Percentiles rank a stretch among this genome's conserved stretches.
Evolutionary conservation across 2,329 filamentous ascomycete genomes (phyloP).

Genomic region (Aspergillus luchuensis): DNA sequence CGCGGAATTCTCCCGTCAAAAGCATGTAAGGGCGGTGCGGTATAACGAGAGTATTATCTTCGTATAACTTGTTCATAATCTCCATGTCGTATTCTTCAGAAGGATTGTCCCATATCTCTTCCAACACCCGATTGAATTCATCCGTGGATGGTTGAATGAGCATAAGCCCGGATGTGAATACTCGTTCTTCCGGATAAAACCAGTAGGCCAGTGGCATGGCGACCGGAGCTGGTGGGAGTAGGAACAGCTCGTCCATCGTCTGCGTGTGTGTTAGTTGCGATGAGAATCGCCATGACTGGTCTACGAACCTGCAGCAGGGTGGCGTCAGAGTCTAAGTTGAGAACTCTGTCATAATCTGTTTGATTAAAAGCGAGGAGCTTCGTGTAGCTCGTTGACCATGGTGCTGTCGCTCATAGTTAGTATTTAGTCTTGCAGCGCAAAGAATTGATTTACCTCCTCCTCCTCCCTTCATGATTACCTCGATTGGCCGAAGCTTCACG

Average conservation of each 20-base stretch:
- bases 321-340: slow-evolving; percentile 63
- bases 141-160: slow-evolving; percentile 5
- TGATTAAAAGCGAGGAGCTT: slow-evolving; percentile 69
- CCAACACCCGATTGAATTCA: neutral
- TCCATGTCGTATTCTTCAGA: slow-evolving; percentile 3
- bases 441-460: neutral
- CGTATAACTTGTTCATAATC: slow-evolving; percentile 8
- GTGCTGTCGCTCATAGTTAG: slow-evolving; percentile 33
- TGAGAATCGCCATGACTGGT: neutral
- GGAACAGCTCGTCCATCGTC: slow-evolving; percentile 10
- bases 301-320: slow-evolving; percentile 50
- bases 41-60: slow-evolving; percentile 1
- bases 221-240: neutral
- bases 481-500: neutral
- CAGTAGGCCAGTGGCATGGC: slow-evolving; percentile 11
- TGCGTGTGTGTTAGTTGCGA: neutral
- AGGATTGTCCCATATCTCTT: neutral
- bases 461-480: neutral
- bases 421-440: no score
- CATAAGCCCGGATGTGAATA: slow-evolving; percentile 7
- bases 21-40: slow-evolving; percentile 8
- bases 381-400: slow-evolving; percentile 63
- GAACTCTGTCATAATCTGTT: slow-evolving; percentile 58
- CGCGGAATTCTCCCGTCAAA: slow-evolving; percentile 10
- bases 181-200: neutral